phyloP scores from a whole-genome alignment of 2,329 filamentous ascomycete species.

The Sarocladium oryzae region DNA sequence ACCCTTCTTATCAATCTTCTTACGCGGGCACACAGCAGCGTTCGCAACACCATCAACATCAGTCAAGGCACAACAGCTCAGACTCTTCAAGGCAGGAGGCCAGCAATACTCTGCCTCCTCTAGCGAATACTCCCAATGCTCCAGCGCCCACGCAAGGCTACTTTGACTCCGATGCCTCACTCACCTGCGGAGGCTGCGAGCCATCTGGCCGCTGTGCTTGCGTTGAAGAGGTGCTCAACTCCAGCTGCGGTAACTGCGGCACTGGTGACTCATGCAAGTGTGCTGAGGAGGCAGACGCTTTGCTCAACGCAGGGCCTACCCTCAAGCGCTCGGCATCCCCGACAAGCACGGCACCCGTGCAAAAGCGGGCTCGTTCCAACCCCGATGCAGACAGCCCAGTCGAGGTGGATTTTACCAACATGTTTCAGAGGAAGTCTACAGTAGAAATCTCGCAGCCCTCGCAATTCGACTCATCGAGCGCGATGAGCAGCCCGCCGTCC shows the following conservation, averaged over 20 bases:
- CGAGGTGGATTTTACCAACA: slow-evolving; percentile 69
- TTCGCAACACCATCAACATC: slow-evolving; percentile 21
- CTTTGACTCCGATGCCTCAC: slow-evolving; percentile 11
- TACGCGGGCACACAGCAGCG: slow-evolving; percentile 21
- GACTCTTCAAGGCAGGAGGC: background rate
- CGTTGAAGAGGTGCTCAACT: slow-evolving; percentile 48
- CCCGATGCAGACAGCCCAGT: slow-evolving; percentile 48
- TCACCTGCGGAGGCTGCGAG: slow-evolving; percentile 52
- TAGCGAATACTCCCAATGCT: background rate
- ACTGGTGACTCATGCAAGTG: slow-evolving; percentile 58
- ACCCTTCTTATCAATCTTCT: slow-evolving; percentile 19
- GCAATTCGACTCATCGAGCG: slow-evolving; percentile 23
- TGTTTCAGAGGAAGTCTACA: slow-evolving; percentile 46
- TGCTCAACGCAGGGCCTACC: slow-evolving; percentile 25
- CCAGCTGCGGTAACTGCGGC: slow-evolving; percentile 62
- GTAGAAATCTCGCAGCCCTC: slow-evolving; percentile 16
- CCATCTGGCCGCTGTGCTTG: slow-evolving; percentile 50
- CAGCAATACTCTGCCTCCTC: slow-evolving; percentile 5
- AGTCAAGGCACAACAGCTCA: background rate
- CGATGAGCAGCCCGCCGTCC: slow-evolving; percentile 29
- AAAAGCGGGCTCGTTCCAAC: slow-evolving; percentile 48
- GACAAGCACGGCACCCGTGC: slow-evolving; percentile 32
- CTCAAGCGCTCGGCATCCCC: slow-evolving; percentile 47
- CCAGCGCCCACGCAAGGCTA: background rate
- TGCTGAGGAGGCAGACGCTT: slow-evolving; percentile 52